Evolutionary conservation across 2,329 filamentous ascomycete species (phyloP).

Genomic region (Penicillium frequentans): DNA sequence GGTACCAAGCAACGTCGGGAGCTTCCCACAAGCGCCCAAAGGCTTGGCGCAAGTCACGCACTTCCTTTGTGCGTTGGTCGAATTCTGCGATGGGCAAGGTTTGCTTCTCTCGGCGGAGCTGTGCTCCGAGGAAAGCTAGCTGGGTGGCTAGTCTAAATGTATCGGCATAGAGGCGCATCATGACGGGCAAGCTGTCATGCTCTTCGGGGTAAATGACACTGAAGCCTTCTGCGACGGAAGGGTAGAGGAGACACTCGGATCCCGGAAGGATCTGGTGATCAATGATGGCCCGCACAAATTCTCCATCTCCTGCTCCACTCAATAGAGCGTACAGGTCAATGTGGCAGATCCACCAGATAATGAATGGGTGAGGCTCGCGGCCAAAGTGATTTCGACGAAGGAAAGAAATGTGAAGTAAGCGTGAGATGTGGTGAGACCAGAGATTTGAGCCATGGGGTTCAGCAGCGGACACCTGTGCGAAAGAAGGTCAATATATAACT

Average conservation of each 20-base stretch:
- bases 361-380: conserved; percentile 50
- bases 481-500: conserved; percentile 13
- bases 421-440: conserved; percentile 57
- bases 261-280: conserved; percentile 50
- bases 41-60: conserved; percentile 38
- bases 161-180: conserved; percentile 49
- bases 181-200: conserved; percentile 36
- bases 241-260: conserved; percentile 38
- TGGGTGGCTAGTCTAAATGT: conserved; percentile 47
- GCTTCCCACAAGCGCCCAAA: conserved; percentile 41
- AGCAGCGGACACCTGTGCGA: conserved; percentile 45
- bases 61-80: conserved; percentile 30
- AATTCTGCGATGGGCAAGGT: conserved; percentile 23
- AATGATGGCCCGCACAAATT: conserved; percentile 51
- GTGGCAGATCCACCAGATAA: conserved; percentile 56
- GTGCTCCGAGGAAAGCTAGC: conserved; percentile 45
- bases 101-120: conserved; percentile 39
- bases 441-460: conserved; percentile 50
- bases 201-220: conserved; percentile 40
- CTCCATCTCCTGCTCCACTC: conserved; percentile 52
- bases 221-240: conserved; percentile 34
- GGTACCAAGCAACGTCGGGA: conserved; percentile 35
- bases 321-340: conserved; percentile 59
- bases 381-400: conserved; percentile 48
- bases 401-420: conserved; percentile 51